These are phyloP conservation scores for Penicillium soppii DNA, from an alignment of 495 filamentous ascomycete species.

Conservation along the genomic window DNA sequence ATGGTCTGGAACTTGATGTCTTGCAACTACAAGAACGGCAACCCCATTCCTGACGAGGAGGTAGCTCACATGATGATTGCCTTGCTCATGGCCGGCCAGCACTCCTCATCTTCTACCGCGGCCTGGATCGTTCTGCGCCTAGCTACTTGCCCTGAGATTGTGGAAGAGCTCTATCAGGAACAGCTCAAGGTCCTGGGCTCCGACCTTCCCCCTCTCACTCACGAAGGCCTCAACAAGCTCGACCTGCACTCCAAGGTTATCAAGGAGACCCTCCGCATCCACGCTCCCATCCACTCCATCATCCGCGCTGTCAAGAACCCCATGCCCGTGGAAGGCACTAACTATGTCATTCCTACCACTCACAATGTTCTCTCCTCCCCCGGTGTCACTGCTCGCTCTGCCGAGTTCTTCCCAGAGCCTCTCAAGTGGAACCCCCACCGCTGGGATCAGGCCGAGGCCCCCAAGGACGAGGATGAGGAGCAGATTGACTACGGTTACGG, in stretches of 20 bases:
- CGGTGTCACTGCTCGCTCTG: conserved; percentile 44
- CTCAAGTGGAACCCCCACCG: conserved; percentile 53
- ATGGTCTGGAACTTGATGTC: conserved; percentile 72
- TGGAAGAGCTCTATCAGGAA: conserved; percentile 59
- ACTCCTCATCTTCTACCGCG: conserved; percentile 58
- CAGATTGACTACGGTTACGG: conserved; percentile 51
- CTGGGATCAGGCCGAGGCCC: conserved; percentile 38
- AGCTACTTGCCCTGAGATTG: conserved; percentile 53
- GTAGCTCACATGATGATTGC: conserved; percentile 70
- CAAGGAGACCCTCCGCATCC: conserved; percentile 61
- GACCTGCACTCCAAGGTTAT: conserved; percentile 58
- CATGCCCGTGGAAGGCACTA: conserved; percentile 48
- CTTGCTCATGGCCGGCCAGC: conserved; percentile 65
- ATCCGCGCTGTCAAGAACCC: conserved; percentile 62
- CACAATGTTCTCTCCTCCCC: conserved; percentile 51
- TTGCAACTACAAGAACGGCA: conserved; percentile 62
- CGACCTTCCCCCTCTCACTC: conserved; percentile 52
- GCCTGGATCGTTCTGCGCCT: conserved; percentile 62
- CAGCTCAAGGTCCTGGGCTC: conserved; percentile 50
- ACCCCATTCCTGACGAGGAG: conserved; percentile 57
- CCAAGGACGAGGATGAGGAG: conserved; percentile 38
- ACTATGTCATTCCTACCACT: conserved; percentile 47
- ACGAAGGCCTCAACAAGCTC: conserved; percentile 53
- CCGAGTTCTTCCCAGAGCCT: conserved; percentile 46
- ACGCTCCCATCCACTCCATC: conserved; percentile 64